phyloP scores from a whole-genome alignment of 2,329 filamentous ascomycete species.

The Aspergillus terreus region DNA sequence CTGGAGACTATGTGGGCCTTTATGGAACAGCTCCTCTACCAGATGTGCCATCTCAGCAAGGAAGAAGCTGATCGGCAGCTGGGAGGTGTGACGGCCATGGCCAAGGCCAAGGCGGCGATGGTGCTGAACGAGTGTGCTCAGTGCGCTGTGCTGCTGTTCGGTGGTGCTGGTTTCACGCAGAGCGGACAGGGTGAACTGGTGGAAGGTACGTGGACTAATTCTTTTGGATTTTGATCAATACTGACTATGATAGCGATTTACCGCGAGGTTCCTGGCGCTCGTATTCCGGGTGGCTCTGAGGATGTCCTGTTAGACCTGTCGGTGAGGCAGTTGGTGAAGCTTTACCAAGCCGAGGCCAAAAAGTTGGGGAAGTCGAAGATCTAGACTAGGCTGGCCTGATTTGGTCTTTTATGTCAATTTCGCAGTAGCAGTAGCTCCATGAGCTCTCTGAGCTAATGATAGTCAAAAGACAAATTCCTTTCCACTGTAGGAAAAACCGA shows the following conservation, averaged over 20 bases:
- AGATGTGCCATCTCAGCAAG: constrained; percentile 58
- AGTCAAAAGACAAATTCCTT: too few relatives aligned
- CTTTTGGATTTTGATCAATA: not conserved
- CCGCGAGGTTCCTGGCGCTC: constrained; percentile 59
- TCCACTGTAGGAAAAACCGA: too few relatives aligned
- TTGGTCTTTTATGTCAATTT: too few relatives aligned
- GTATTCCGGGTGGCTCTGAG: constrained; percentile 67
- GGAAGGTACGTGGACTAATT: constrained; percentile 54
- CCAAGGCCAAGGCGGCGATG: constrained; percentile 69
- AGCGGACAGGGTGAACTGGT: constrained; percentile 67
- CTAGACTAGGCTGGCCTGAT: constrained; percentile 4
- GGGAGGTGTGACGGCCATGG: constrained; percentile 67
- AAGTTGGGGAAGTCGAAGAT: constrained; percentile 30
- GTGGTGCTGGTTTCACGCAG: constrained; percentile 66
- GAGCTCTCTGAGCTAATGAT: too few relatives aligned
- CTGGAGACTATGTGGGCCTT: constrained; percentile 69
- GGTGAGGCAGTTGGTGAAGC: constrained; percentile 67
- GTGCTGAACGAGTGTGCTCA: constrained; percentile 69
- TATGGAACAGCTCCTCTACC: constrained; percentile 68
- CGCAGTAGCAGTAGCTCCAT: too few relatives aligned
- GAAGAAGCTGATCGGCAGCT: constrained; percentile 50
- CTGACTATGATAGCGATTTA: constrained; percentile 49
- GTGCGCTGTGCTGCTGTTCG: constrained; percentile 67
- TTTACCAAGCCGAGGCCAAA: constrained; percentile 46
- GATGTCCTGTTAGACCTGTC: constrained; percentile 70